These are phyloP conservation scores for Trichoderma oligosporum DNA, from an alignment of 2,329 filamentous ascomycete species.

Conservation along the genomic window DNA sequence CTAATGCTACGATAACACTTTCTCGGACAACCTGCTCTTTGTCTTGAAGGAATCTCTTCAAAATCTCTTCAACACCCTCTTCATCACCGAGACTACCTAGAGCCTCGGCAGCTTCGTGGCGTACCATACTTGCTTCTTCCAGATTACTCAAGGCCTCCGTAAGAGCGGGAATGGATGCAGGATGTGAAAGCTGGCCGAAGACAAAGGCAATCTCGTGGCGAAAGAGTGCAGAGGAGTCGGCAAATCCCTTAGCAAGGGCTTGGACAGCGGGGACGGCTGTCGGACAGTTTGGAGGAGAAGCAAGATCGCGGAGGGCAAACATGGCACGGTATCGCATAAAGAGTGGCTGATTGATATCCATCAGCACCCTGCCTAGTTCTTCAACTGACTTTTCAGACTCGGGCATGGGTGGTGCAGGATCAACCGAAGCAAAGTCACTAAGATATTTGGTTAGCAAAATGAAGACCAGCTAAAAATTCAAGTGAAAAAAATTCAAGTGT, in stretches of 20 bases:
- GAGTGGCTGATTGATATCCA: conserved; percentile 74
- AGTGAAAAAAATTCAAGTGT: not conserved
- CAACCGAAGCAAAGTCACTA: conserved; percentile 93
- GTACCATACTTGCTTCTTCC: conserved; percentile 89
- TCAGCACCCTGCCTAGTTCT: conserved; percentile 69
- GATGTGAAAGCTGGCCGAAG: conserved; percentile 92
- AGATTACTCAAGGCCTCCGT: conserved; percentile 72
- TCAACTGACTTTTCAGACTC: conserved; percentile 66
- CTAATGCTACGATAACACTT: conserved; percentile 89
- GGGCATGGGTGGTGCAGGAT: conserved; percentile 86
- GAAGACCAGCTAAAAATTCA: conserved; percentile 19
- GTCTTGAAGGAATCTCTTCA: conserved; percentile 82
- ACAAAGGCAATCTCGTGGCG: conserved; percentile 98
- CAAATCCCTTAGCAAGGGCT: conserved; percentile 79
- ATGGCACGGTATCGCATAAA: conserved; percentile 96
- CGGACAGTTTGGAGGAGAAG: conserved; percentile 84
- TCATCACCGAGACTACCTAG: conserved; percentile 91
- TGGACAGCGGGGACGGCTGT: conserved; percentile 84
- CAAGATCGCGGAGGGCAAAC: conserved; percentile 93
- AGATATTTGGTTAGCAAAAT: conserved; percentile 29
- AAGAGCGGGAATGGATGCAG: conserved; percentile 91
- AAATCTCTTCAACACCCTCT: conserved; percentile 80
- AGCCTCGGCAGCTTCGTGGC: conserved; percentile 95
- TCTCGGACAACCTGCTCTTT: conserved; percentile 91
- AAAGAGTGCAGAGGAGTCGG: conserved; percentile 86